phyloP scores from a whole-genome alignment of 1,284 basidiomycete genomes.

The Cutaneotrichosporon cutaneum region DNA sequence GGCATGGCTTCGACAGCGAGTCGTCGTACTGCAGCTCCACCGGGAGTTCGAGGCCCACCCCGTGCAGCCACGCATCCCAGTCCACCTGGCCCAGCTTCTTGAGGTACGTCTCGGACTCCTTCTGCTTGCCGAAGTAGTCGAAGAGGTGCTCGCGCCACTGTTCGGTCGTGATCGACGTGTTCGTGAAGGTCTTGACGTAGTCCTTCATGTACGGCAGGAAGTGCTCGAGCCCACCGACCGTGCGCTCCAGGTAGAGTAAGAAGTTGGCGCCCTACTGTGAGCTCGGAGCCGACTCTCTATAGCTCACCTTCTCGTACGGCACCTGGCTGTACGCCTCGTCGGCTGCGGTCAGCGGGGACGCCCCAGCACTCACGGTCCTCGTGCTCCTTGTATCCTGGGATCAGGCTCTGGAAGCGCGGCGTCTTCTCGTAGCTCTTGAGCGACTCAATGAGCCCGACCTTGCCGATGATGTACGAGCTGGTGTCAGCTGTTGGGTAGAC shows the following conservation, averaged over 20 bases:
- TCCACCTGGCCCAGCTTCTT: constrained; percentile 71
- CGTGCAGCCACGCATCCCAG: constrained; percentile 86
- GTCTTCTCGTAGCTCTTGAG: constrained; percentile 61
- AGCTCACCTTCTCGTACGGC: constrained; percentile 66
- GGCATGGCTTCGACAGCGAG: constrained; percentile 65
- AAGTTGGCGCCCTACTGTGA: constrained; percentile 63
- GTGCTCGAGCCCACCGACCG: constrained; percentile 79
- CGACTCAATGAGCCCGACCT: constrained; percentile 70
- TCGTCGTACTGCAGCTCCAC: constrained; percentile 80
- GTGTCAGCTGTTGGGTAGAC: constrained; percentile 13
- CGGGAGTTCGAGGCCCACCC: constrained; percentile 74
- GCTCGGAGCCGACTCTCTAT: background rate
- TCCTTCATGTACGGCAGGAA: constrained; percentile 77
- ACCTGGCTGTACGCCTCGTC: constrained; percentile 72
- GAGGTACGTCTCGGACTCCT: constrained; percentile 64
- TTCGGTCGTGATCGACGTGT: constrained; percentile 80
- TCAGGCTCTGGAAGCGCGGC: constrained; percentile 70
- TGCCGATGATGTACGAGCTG: constrained; percentile 50
- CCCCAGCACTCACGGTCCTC: constrained; percentile 35
- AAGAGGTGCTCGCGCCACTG: constrained; percentile 87
- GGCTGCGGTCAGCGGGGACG: constrained; percentile 52
- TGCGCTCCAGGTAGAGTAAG: constrained; percentile 66
- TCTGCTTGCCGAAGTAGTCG: constrained; percentile 63
- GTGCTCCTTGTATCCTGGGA: constrained; percentile 71
- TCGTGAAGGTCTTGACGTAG: constrained; percentile 54